Evolutionary conservation across 306 rosid species (phyloP).

Genomic region (Cucurbita maxima): DNA sequence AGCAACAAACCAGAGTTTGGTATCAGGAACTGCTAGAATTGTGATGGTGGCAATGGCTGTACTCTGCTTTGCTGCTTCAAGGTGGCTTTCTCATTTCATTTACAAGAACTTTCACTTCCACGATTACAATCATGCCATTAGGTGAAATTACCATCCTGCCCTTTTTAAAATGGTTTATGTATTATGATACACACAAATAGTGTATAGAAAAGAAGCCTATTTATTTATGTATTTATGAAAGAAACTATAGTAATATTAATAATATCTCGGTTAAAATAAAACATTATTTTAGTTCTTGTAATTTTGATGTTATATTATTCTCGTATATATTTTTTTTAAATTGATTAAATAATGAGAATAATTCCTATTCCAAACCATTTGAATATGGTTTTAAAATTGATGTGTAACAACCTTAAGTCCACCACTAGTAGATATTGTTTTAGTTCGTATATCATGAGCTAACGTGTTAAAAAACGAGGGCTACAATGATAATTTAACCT

Average conservation of each 20-base stretch:
- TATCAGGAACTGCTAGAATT: conserved; percentile 29
- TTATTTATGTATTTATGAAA: background rate
- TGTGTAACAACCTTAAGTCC: no score
- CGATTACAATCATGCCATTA: conserved; percentile 61
- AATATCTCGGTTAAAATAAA: no score
- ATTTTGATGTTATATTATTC: no score
- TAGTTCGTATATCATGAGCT: no score
- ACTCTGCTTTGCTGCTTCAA: conserved; percentile 51
- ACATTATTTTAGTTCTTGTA: no score
- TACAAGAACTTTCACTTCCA: conserved; percentile 69
- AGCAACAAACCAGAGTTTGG: conserved; percentile 30
- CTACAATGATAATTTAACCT: no score
- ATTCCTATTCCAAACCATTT: no score
- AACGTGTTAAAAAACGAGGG: no score
- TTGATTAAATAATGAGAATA: no score
- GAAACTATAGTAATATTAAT: background rate
- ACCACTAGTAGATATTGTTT: no score
- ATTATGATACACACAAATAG: background rate
- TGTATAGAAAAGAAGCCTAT: background rate
- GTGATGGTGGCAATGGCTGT: conserved; percentile 39
- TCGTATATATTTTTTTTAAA: no score
- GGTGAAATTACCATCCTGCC: background rate
- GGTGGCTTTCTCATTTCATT: conserved; percentile 61
- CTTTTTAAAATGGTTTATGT: background rate
- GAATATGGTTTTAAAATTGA: no score